Percentiles rank a stretch among this genome's conserved stretches.
phyloP scores from a whole-genome alignment of 2,329 filamentous ascomycete species.

The Apiospora kogelbergensis region DNA sequence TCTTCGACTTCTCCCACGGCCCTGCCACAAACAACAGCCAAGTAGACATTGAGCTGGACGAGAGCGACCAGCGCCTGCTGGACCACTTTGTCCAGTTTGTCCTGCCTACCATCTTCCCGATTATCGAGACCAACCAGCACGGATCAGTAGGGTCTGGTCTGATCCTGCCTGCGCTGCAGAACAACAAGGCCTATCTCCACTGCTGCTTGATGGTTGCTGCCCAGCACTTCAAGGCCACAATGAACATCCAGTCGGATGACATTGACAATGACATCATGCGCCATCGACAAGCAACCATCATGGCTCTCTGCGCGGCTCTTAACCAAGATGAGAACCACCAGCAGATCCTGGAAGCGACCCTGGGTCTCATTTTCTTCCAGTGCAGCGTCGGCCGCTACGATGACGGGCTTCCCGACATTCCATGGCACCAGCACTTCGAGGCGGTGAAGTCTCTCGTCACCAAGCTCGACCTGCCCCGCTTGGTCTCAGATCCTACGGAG shows the following conservation, averaged over 20 bases:
- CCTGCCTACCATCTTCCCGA: constrained; percentile 85
- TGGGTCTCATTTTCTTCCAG: constrained; percentile 96
- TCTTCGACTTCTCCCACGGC: constrained; percentile 79
- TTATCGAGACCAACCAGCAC: constrained; percentile 86
- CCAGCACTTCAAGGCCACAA: constrained; percentile 83
- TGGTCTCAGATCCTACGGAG: constrained; percentile 62
- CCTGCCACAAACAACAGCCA: constrained; percentile 63
- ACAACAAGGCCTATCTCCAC: constrained; percentile 91
- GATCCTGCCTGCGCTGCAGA: constrained; percentile 83
- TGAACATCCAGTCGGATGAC: constrained; percentile 65
- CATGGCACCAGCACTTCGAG: constrained; percentile 97
- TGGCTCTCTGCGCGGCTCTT: constrained; percentile 79
- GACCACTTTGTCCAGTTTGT: constrained; percentile 91
- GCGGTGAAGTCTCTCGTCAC: constrained; percentile 82
- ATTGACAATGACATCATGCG: constrained; percentile 90
- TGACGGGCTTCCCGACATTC: constrained; percentile 84
- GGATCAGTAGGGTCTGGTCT: constrained; percentile 79
- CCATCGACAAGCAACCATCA: constrained; percentile 86
- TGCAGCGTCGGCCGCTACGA: constrained; percentile 85
- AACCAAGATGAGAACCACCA: constrained; percentile 78
- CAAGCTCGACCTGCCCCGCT: constrained; percentile 75
- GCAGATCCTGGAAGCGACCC: constrained; percentile 86
- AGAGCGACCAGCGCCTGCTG: constrained; percentile 81
- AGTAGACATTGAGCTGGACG: constrained; percentile 78
- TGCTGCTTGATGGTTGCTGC: constrained; percentile 93